Evolutionary conservation across 257 asterid species (phyloP).

Genomic region (Solanum clarkiae): DNA sequence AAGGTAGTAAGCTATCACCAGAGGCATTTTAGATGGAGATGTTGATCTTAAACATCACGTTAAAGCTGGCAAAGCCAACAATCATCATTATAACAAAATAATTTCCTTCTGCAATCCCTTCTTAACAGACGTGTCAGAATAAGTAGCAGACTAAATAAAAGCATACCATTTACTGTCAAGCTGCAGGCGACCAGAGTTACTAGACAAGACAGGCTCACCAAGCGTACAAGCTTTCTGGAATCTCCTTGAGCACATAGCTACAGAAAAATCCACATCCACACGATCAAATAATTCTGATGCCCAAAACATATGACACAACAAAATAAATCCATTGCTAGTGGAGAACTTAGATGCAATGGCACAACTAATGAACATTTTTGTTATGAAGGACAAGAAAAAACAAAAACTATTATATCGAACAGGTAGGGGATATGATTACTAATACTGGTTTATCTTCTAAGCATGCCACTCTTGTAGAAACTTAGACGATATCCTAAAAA

Average conservation of each 20-base stretch:
- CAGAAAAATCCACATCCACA: constrained; percentile 14
- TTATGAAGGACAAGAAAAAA: background rate
- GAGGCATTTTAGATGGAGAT: background rate
- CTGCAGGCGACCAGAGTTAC: constrained; percentile 51
- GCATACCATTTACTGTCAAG: constrained; percentile 77
- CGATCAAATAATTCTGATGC: constrained; percentile 3
- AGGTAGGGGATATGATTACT: background rate
- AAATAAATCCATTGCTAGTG: background rate
- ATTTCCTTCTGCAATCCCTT: background rate
- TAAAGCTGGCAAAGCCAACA: background rate
- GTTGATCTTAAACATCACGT: background rate
- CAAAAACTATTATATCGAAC: background rate
- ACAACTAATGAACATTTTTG: background rate
- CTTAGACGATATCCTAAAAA: background rate
- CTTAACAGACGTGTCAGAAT: background rate
- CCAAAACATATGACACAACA: constrained; percentile 1
- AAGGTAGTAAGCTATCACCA: background rate
- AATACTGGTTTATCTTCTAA: background rate
- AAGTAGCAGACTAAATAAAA: background rate
- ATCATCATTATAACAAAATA: background rate
- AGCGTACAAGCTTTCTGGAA: constrained; percentile 52
- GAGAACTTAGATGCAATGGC: background rate
- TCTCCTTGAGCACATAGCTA: constrained; percentile 93
- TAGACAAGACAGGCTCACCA: constrained; percentile 69
- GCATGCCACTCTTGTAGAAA: background rate